Evolutionary conservation across 2,329 filamentous ascomycete species (phyloP), one percentile per base, ranked within the genome.

Genomic region (Aspergillus ibericus): DNA sequence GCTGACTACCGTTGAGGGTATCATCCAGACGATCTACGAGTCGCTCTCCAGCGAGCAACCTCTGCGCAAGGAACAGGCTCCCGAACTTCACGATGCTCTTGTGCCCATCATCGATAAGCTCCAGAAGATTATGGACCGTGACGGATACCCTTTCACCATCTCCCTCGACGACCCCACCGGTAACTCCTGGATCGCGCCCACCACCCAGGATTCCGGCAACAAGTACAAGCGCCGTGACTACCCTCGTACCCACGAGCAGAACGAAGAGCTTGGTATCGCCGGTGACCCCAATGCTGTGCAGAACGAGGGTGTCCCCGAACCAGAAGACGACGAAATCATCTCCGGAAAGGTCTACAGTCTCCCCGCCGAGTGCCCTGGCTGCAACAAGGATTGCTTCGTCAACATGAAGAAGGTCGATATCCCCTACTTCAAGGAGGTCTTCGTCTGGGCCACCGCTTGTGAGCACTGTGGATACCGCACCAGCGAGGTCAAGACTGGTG

Each of bases 371-470:
- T 99, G 95, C 75, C 95, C 95, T 0, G 93, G 91, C 61, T 99
- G 95, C 81, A 88, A 88, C 70, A 90, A 90, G 76, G 80, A 86
- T 4, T 97, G 93, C 78, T 87, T 87, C 4, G 96, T 96, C 9
- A 93, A 96, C 77, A 97, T 97, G 92, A 96, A 97, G 81, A 96
- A 96, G 88, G 92, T 98, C 58, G 92, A 96, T 70, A 97, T 99
- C 62, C 95, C 95, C 0, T 90, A 96, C 78, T 99, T 99, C 81
- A 96, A 97, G 79, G 91, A 98, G 72, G 95, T 99, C 3, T 88
- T 97, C 40, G 83, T 99, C 68, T 98, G 96, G 91, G 93, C 88
- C 67, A 98, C 93, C 2, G 88, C 92, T 27, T 99, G 95, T 78
- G 88, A 93, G 27, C 83, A 89, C 75, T 99, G 95, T 73, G 93